Base-by-base conservation (phyloP, 176 grass and related monocot genomes). In the Stipa capillata region DNA sequence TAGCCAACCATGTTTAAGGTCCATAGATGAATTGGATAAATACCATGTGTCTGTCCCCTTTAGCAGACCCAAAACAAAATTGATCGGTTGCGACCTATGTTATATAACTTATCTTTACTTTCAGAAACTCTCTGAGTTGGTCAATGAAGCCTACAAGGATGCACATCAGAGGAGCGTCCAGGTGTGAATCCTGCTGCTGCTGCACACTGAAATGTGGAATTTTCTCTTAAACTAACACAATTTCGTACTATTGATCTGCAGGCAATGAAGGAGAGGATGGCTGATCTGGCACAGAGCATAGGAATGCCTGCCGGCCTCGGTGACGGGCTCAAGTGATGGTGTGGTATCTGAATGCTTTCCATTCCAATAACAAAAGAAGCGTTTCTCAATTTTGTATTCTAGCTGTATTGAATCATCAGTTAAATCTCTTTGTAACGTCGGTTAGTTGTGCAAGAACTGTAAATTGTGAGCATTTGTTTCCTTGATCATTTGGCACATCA, bases 221-320 rank as follows among this genome's bases (percentile, higher is more conserved):
- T 14, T 32, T 64, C 44, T 49, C 76, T 68, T 50, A 10, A 41
- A 31, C 56, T 80, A 32, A 89, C 64, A 41, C 25, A 14, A 4
- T 76, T 31, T 45, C 0, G 1, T 21, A 65, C 66, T 60, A 15
- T 81, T 62, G 43, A 21, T 61, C 65, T 79, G 13, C 83, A 99
- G 97, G 93, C 92, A 29, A 96, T 96, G 97, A 99, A 99, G 90
- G 97, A 96, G 84, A 99, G 92, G 77, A 99, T 99, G 97, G 86
- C 84, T 62, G 90, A 91, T 85, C 80, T 99, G 67, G 97, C 97
- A 48, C 88, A 96, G 88, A 91, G 97, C 81, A 29, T 99, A 83
- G 97, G 97, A 64, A 93, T 99, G 92, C 97, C 97, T 6, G 86
- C 90, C 2, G 88, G 88, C 35, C 88, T 99, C 1, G 84, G 83